A percentile compares a stretch with the other conserved stretches of the same genome.
Conservation (phyloP, 148 eudicot species). For the Arbutus unedo region DNA sequence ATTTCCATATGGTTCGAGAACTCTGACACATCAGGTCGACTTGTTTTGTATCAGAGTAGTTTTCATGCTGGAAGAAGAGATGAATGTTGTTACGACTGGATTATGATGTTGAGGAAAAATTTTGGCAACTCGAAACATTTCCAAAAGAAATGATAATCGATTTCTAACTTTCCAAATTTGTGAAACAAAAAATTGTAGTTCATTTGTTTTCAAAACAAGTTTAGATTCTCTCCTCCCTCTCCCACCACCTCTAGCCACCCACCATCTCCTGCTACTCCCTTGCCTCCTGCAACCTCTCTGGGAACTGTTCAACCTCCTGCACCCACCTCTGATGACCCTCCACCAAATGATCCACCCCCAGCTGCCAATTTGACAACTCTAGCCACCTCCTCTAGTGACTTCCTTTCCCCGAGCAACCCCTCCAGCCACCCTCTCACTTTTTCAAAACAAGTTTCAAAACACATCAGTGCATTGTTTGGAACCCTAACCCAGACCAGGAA, state of each 20-base stretch:
- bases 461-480: neutral
- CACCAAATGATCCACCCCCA: neutral
- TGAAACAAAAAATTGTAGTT: neutral
- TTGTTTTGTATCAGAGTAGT: neutral
- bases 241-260: neutral
- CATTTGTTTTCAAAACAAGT: neutral
- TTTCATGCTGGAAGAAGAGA: constrained; percentile 7
- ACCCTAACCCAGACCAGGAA: too few relatives aligned
- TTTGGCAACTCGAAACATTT: neutral
- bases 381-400: neutral
- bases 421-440: neutral
- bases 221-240: neutral
- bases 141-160: neutral
- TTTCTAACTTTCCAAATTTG: neutral
- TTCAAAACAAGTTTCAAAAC: neutral
- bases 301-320: neutral
- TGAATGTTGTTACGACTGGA: neutral
- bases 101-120: neutral
- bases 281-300: neutral
- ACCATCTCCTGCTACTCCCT: neutral
- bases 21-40: neutral
- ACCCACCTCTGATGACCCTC: neutral
- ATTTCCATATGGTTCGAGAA: neutral
- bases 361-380: neutral
- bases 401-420: neutral